These are phyloP conservation scores for Mycena floridula DNA, from an alignment of 768 basidiomycete species.

Conservation along the genomic window DNA sequence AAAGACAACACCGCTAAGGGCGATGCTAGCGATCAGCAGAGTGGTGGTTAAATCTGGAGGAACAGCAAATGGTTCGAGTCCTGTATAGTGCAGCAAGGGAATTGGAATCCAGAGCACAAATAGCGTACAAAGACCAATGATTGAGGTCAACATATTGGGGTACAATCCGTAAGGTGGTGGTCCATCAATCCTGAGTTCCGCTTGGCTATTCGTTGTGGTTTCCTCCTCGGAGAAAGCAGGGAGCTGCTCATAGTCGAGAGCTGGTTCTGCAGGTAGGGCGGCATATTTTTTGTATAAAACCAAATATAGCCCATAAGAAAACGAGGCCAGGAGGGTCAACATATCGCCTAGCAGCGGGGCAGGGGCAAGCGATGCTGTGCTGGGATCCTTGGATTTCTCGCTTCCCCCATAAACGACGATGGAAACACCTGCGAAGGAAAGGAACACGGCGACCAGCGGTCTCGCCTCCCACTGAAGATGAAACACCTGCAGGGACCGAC, in stretches of 20 bases:
- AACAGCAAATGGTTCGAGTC: slow-evolving; percentile 58
- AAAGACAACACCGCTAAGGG: slow-evolving; percentile 66
- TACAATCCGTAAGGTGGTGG: slow-evolving; percentile 80
- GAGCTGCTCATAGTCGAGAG: slow-evolving; percentile 43
- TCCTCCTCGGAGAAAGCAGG: slow-evolving; percentile 28
- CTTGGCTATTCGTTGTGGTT: slow-evolving; percentile 13
- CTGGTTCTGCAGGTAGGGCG: slow-evolving; percentile 62
- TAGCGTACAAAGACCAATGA: slow-evolving; percentile 75
- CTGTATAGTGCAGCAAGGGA: slow-evolving; percentile 62
- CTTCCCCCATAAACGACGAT: slow-evolving; percentile 77
- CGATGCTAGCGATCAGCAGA: slow-evolving; percentile 60
- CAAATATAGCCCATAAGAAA: slow-evolving; percentile 74
- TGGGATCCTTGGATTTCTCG: slow-evolving; percentile 6
- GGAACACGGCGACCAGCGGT: slow-evolving; percentile 62
- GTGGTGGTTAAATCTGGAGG: slow-evolving; percentile 45
- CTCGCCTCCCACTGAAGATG: slow-evolving; percentile 55
- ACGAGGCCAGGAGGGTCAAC: slow-evolving; percentile 64
- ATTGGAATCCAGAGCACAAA: slow-evolving; percentile 75
- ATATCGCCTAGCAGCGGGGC: slow-evolving; percentile 64
- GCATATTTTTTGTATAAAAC: slow-evolving; percentile 80
- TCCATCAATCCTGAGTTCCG: slow-evolving; percentile 32
- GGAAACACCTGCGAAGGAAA: slow-evolving; percentile 79
- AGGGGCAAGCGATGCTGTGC: slow-evolving; percentile 7
- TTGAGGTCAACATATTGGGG: slow-evolving; percentile 74
- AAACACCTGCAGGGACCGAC: no score